These are phyloP conservation scores for Paramecium pentaurelia DNA, from an alignment of 73 alveolate species.

Conservation along the genomic window DNA sequence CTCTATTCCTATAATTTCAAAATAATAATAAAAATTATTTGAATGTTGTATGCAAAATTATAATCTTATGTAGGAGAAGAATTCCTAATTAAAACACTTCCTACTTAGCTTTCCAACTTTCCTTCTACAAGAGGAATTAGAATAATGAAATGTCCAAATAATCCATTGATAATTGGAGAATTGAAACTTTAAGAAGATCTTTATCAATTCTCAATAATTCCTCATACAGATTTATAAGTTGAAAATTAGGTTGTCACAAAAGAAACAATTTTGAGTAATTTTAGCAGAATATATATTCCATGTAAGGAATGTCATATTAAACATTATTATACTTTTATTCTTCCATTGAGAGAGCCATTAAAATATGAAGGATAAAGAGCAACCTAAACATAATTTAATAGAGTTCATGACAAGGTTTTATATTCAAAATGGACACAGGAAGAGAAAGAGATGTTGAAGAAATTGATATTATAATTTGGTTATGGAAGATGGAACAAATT, in stretches of 20 bases:
- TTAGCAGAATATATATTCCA: conserved; percentile 36
- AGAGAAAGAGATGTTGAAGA: conserved; percentile 64
- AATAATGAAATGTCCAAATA: not conserved
- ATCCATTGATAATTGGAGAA: not conserved
- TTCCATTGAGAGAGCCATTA: conserved; percentile 21
- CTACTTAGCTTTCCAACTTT: not conserved
- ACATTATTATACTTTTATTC: not conserved
- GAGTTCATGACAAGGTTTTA: conserved; percentile 48
- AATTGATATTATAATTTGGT: conserved; percentile 54
- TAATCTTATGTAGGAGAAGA: conserved; percentile 12
- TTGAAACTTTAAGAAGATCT: not conserved
- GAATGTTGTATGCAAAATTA: conserved; percentile 8
- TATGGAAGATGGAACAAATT: conserved; percentile 61
- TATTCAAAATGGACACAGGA: conserved; percentile 60
- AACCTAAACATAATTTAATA: not conserved
- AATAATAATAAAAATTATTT: not conserved
- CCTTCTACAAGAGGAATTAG: not conserved
- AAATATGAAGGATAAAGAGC: not conserved
- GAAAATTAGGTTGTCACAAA: not conserved
- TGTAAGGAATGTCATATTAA: not conserved
- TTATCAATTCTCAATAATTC: not conserved
- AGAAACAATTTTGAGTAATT: not conserved
- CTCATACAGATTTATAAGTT: not conserved
- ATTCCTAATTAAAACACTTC: not conserved
- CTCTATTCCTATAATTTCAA: not conserved